phyloP scores from a whole-genome alignment of 2,329 filamentous ascomycete genomes.

The Penicillium sp. region DNA sequence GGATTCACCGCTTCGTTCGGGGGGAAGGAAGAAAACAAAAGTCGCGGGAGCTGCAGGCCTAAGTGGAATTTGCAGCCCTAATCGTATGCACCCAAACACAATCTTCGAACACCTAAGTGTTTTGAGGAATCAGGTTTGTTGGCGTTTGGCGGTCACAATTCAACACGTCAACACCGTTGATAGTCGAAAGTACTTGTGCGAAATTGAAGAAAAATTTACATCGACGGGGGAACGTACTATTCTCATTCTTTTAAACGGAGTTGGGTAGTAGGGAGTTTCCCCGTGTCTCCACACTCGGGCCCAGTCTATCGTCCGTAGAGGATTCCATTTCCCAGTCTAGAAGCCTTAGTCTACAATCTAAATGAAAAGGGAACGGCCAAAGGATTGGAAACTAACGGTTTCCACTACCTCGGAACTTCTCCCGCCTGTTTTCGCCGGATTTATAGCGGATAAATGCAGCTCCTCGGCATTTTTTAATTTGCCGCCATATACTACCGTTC shows the following conservation, averaged over 20 bases:
- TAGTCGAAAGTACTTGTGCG: not conserved
- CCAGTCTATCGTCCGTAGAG: conserved; percentile 6
- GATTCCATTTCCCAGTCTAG: conserved; percentile 2
- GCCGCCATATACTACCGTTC: not conserved
- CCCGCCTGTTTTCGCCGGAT: not conserved
- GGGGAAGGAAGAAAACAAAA: not conserved
- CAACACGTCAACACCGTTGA: conserved; percentile 17
- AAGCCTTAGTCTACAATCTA: not conserved
- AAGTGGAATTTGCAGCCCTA: conserved; percentile 2
- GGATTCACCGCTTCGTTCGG: conserved; percentile 12
- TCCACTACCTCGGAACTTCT: not conserved
- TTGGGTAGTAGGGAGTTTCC: not conserved
- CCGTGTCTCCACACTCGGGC: conserved; percentile 9
- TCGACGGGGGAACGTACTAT: not conserved
- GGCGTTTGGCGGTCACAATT: conserved; percentile 10
- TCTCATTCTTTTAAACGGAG: not conserved
- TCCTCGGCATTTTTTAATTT: conserved; percentile 1
- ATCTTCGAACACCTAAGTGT: not conserved
- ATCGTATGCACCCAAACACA: conserved; percentile 4
- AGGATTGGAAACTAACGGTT: conserved; percentile 2
- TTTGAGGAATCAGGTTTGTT: conserved; percentile 2
- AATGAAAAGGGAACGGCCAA: not conserved
- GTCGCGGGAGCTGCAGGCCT: not conserved
- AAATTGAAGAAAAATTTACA: not conserved
- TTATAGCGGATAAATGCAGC: conserved; percentile 8